Evolutionary conservation across 2,329 filamentous ascomycete genomes (phyloP), one percentile per base, ranked within the genome.

Genomic region (Fusarium sp.): DNA sequence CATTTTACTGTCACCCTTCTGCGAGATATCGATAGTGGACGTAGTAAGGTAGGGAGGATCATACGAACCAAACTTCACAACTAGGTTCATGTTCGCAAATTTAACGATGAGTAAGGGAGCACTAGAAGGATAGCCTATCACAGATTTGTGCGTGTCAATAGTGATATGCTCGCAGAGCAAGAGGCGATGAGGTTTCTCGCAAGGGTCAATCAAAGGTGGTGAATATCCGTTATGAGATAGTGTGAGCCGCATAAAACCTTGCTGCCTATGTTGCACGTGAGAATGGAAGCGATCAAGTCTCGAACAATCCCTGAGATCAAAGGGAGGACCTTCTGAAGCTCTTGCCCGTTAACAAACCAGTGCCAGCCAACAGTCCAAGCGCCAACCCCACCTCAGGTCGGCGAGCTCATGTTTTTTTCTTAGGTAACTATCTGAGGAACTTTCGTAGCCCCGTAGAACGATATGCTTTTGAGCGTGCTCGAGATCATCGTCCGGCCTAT

Each of bases 341-440:
- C 68, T 68, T 65, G 45, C 36, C 26, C 17, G 20, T 55, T 51
- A 10, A 24, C 15, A 38, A 67, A 35, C 70, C 48, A 61, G 69
- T 54, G 61, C 63, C 61, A 62, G 63, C 59, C 41, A 72, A 41
- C 24, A 56, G 69, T 54, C 71, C 70, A 57, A 76, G 75, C 75
- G 65, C 38, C 41, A 63, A 67, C 65, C 58, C 73, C 73, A 75
- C 65, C 63, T 45, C 28, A 28, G 28, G 28, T 28, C n/a, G 42
- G n/a, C 41, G 15, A 35, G 26, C 28, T 54, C 38, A 14, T 15
- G 73, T 74, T 66, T 54, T 53, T 26, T 36, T 22, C n/a, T 53
- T 55, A 30, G 35, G 35, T 42, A 72, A 69, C 36, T 74, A 76
- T 30, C 67, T 50, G 45, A 24, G 51, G 55, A 39, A 30, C 26